A percentile compares a stretch with the other conserved stretches of the same genome.
Evolutionary conservation across 2,329 filamentous ascomycete species (phyloP).

Genomic region (Penicillium sp.): DNA sequence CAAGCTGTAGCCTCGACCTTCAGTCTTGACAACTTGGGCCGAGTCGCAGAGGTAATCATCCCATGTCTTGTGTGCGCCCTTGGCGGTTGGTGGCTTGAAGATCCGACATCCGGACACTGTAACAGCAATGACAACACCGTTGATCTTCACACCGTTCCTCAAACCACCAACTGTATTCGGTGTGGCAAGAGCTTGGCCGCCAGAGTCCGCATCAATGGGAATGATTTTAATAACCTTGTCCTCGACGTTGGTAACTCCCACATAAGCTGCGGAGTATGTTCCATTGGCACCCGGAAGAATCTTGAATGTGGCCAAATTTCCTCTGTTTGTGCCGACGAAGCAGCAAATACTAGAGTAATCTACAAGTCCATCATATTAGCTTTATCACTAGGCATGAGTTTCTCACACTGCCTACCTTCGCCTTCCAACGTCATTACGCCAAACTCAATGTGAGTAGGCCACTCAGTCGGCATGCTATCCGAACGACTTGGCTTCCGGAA

Average conservation of each 20-base stretch:
- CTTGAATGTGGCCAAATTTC: constrained; percentile 87
- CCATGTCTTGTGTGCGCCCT: constrained; percentile 90
- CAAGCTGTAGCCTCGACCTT: constrained; percentile 74
- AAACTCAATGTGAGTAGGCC: constrained; percentile 82
- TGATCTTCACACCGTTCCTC: constrained; percentile 70
- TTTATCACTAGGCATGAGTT: not conserved
- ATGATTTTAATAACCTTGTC: constrained; percentile 73
- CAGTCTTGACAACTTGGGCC: constrained; percentile 73
- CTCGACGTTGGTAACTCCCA: constrained; percentile 67
- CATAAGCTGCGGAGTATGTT: constrained; percentile 71
- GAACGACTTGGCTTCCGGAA: constrained; percentile 60
- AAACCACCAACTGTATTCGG: constrained; percentile 74
- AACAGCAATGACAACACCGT: constrained; percentile 79
- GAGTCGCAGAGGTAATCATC: constrained; percentile 81
- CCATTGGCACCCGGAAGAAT: constrained; percentile 71
- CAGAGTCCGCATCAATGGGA: constrained; percentile 77
- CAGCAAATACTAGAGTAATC: constrained; percentile 91
- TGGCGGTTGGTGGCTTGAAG: constrained; percentile 79
- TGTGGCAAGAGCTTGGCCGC: constrained; percentile 73
- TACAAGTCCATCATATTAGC: constrained; percentile 29
- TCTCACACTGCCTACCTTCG: constrained; percentile 57
- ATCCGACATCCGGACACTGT: constrained; percentile 75
- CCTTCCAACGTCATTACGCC: constrained; percentile 89
- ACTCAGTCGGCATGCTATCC: constrained; percentile 61
- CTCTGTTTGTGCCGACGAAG: constrained; percentile 84